Evolutionary conservation across 768 basidiomycete genomes (phyloP), one percentile per base, ranked within the genome.

Genomic region (Tricholoma hemisulphureum): DNA sequence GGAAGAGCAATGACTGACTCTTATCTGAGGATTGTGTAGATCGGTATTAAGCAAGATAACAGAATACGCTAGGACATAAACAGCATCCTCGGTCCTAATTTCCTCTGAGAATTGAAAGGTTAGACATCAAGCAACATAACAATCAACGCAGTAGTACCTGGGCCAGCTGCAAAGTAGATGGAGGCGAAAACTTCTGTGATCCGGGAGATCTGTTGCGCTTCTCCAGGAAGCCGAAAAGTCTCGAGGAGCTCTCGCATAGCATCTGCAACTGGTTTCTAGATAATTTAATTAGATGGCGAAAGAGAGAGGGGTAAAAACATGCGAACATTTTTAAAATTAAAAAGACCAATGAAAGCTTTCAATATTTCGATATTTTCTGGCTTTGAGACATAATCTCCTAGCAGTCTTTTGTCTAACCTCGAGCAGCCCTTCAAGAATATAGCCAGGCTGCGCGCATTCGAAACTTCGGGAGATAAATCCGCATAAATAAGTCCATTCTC

Each of bases 1-100:
- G 32, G 20, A 1, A 46, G 32, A 51, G 23, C 23, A 10, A n/a
- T n/a, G n/a, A 66, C 87, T 70, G 68, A 90, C 93, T 68, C 91
- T 77, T 59, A 95, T 83, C 79, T 97, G 94, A 11, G 95, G 95
- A 68, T 92, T 98, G 69, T 98, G 95, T 29, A 86, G 84, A 75
- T 99, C 97, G 7, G 97, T 99, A 73, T 99, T 99, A 51, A 99
- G 83, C 94, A 99, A 84, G 71, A 99, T 98, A 59, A 99, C 88
- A 0, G 97, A 98, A 71, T 88, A 99, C 1, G 96, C 85, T 23
- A 99, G 75, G 7, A 99, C 91, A 71, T 97, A 95, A 18, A 93
- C 91, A 4, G 96, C 92, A 69, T 98, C 97, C 73, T 93, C 86
- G 56, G 79, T 87, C 68, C 89, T 92, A 62, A 98, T 88, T 70